Conservation (phyloP, 352 stramenopile species). For the Pythium myriotylum region DNA sequence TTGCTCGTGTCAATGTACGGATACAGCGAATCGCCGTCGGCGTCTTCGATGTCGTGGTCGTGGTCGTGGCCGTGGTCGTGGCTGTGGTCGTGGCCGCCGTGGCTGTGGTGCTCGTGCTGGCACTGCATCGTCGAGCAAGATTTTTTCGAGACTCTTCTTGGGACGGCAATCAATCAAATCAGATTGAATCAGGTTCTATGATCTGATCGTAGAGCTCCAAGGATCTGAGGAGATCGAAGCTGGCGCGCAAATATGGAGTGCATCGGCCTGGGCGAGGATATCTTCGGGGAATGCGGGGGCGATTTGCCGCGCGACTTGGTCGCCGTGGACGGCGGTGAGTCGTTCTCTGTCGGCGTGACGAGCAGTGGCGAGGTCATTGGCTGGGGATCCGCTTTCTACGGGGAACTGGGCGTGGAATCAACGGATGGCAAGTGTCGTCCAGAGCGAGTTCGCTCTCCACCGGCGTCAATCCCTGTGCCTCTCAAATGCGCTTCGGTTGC, state of each 20-base stretch:
- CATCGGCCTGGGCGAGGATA: slow-evolving; percentile 4
- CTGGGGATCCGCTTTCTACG: slow-evolving; percentile 73
- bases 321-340: slow-evolving; percentile 49
- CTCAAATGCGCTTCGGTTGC: slow-evolving; percentile 41
- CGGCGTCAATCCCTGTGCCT: slow-evolving; percentile 24
- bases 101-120: slow-evolving; percentile 66
- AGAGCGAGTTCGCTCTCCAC: neutral
- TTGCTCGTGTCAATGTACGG: slow-evolving; percentile 89
- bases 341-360: slow-evolving; percentile 51
- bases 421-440: neutral
- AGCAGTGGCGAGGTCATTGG: slow-evolving; percentile 40
- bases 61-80: slow-evolving; percentile 65
- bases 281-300: slow-evolving; percentile 43
- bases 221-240: slow-evolving; percentile 19
- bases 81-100: slow-evolving; percentile 51
- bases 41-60: slow-evolving; percentile 69
- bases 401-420: slow-evolving; percentile 37
- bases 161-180: neutral
- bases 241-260: slow-evolving; percentile 7
- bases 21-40: slow-evolving; percentile 79
- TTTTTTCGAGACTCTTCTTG: slow-evolving; percentile 19
- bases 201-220: slow-evolving; percentile 1
- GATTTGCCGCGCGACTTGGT: slow-evolving; percentile 14
- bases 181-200: neutral
- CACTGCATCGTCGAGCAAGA: slow-evolving; percentile 40